These are phyloP conservation scores for Boehmeria nivea DNA, from an alignment of 306 rosid species.

Conservation along the genomic window DNA sequence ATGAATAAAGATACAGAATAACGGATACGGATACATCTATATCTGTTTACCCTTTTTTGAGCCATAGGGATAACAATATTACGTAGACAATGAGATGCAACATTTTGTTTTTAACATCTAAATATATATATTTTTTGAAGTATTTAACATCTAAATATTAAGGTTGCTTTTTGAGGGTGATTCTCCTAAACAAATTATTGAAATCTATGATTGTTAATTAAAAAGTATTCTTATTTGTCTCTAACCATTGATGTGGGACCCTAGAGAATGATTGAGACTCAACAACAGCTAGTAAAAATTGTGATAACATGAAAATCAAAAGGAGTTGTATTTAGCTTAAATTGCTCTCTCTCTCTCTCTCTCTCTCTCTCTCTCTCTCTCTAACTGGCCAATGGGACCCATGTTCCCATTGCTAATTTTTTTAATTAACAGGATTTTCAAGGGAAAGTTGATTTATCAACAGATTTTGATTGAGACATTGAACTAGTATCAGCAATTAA, in stretches of 20 bases:
- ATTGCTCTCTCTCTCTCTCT: neutral
- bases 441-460: conserved; percentile 16
- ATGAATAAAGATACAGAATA: too few relatives aligned
- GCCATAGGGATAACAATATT: too few relatives aligned
- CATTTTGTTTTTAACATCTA: neutral
- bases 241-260: conserved; percentile 7
- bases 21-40: too few relatives aligned
- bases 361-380: neutral
- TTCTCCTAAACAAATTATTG: conserved; percentile 10
- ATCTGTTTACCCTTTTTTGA: too few relatives aligned
- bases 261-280: conserved; percentile 14
- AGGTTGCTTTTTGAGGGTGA: conserved; percentile 1
- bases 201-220: neutral
- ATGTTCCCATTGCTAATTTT: conserved; percentile 2
- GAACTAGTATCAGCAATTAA: neutral
- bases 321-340: too few relatives aligned
- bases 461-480: conserved; percentile 17
- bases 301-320: neutral
- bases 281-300: conserved; percentile 13
- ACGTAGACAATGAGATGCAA: too few relatives aligned
- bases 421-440: neutral
- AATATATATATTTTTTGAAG: neutral
- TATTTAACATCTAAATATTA: neutral
- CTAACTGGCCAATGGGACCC: conserved; percentile 1
- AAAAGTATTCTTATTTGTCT: conserved; percentile 14